Conservation (phyloP, 768 basidiomycete species). For the Rhodotorula graminis region DNA sequence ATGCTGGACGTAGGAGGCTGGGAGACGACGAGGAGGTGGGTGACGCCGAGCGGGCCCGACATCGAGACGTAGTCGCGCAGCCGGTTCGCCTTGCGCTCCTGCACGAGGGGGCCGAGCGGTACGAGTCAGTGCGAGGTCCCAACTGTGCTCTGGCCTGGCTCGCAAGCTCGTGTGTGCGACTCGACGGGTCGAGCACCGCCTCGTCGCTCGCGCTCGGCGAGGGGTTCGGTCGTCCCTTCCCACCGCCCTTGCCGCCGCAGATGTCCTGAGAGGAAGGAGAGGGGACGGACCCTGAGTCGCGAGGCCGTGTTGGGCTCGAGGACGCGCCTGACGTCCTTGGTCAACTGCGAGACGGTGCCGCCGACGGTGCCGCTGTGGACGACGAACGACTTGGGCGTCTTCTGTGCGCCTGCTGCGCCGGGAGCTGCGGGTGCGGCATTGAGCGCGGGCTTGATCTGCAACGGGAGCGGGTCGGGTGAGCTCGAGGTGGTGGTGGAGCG, state of each 20-base stretch:
- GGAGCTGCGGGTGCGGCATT: neutral
- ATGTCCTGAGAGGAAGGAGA: too few species aligned
- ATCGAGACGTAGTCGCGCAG: conserved; percentile 90
- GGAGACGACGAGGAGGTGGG: conserved; percentile 86
- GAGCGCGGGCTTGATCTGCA: conserved; percentile 24
- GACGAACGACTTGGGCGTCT: conserved; percentile 81
- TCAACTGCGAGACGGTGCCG: conserved; percentile 75
- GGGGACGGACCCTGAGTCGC: conserved; percentile 64
- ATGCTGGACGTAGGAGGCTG: conserved; percentile 57
- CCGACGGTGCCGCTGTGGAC: conserved; percentile 95
- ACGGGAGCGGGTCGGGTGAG: neutral
- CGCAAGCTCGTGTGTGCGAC: too few species aligned
- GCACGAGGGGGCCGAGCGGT: conserved; percentile 9
- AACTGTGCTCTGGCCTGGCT: too few species aligned
- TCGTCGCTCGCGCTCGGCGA: too few species aligned
- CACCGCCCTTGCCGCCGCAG: too few species aligned
- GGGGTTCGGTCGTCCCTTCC: too few species aligned
- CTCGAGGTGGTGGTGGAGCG: too few species aligned
- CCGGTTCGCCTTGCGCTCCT: conserved; percentile 88
- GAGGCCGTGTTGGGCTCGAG: conserved; percentile 98
- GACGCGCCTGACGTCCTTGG: conserved; percentile 85
- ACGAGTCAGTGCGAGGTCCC: too few species aligned
- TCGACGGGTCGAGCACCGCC: too few species aligned
- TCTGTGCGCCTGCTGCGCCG: conserved; percentile 9
- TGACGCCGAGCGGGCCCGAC: conserved; percentile 82